Conservation (phyloP, 176 grass and related monocot genomes). For the Otatea glauca region DNA sequence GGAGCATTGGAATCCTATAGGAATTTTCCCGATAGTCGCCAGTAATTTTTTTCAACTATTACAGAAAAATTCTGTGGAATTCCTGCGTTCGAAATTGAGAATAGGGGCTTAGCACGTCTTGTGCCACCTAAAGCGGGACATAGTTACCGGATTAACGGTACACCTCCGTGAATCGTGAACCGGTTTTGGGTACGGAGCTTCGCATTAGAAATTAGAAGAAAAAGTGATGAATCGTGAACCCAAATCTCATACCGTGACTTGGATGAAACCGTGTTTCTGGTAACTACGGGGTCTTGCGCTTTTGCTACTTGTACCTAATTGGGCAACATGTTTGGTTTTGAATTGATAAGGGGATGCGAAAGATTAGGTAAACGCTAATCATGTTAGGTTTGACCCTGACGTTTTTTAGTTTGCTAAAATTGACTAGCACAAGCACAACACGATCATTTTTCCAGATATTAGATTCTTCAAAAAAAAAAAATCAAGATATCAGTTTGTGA, state of each 20-base stretch:
- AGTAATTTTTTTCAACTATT: background rate
- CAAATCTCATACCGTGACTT: no score
- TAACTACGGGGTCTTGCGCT: background rate
- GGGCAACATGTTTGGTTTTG: background rate
- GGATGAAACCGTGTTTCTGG: no score
- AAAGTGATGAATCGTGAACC: no score
- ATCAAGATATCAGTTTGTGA: background rate
- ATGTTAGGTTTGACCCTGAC: background rate
- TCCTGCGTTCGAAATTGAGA: background rate
- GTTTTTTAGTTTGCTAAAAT: background rate
- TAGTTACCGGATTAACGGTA: no score
- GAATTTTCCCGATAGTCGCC: background rate
- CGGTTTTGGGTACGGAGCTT: no score
- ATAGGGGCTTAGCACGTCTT: background rate
- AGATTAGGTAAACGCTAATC: slow-evolving; percentile 1
- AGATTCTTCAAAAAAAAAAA: no score
- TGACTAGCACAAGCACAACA: background rate
- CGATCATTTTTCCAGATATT: background rate
- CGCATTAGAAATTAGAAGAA: no score
- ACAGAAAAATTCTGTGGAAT: background rate
- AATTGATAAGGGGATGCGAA: background rate
- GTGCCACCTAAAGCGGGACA: background rate
- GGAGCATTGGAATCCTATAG: background rate
- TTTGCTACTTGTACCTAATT: background rate
- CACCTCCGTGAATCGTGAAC: no score